Evolutionary conservation across 768 basidiomycete genomes (phyloP).

Genomic region (Hortiboletus campestris): DNA sequence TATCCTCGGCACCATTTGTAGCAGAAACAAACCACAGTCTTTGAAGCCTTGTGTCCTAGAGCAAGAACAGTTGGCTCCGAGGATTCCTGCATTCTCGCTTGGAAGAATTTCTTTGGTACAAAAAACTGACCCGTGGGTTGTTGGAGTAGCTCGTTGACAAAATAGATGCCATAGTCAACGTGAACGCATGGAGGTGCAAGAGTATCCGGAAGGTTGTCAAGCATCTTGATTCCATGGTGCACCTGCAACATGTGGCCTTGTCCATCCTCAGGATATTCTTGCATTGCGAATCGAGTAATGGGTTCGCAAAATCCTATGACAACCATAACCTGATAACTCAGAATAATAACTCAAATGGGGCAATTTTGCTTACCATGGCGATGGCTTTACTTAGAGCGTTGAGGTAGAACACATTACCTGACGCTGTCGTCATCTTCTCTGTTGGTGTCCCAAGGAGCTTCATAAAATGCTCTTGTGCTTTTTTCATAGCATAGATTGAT

Average conservation of each 20-base stretch:
- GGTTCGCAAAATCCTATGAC: conserved; percentile 22
- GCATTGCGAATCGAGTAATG: conserved; percentile 20
- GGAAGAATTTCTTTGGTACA: conserved; percentile 14
- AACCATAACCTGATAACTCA: not conserved
- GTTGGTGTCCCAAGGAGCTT: conserved; percentile 24
- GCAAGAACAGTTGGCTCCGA: not conserved
- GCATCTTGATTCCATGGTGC: conserved; percentile 30
- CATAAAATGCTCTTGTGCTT: conserved; percentile 15
- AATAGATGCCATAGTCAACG: conserved; percentile 18
- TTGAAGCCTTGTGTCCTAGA: conserved; percentile 1
- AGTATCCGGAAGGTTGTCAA: conserved; percentile 23
- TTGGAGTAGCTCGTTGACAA: conserved; percentile 25
- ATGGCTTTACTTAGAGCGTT: conserved; percentile 19
- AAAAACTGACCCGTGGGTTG: conserved; percentile 5
- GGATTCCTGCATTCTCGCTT: not conserved
- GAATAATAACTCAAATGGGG: no score
- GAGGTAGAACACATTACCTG: conserved; percentile 30
- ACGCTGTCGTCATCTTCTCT: conserved; percentile 13
- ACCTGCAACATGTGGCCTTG: conserved; percentile 21
- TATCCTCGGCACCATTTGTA: not conserved
- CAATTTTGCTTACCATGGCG: conserved; percentile 13
- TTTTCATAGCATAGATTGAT: conserved; percentile 21
- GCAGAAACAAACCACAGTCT: not conserved
- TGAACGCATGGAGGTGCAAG: conserved; percentile 26
- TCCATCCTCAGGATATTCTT: conserved; percentile 29